A percentile compares a stretch with the other conserved stretches of the same genome.
phyloP scores from a whole-genome alignment of 2,329 filamentous ascomycete species.

The Fusarium nisikadoi region DNA sequence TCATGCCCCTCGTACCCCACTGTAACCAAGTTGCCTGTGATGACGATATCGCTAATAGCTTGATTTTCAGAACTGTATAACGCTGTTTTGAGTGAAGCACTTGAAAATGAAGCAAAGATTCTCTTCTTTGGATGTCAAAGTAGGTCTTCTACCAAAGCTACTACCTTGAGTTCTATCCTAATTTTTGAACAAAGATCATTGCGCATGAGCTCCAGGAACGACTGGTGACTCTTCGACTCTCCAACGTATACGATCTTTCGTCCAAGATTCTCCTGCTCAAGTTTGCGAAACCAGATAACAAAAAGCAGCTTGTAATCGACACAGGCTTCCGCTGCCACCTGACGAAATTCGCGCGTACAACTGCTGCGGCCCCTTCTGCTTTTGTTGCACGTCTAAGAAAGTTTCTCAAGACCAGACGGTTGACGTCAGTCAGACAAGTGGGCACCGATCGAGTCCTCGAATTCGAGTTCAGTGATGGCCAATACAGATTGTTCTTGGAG shows the following conservation, averaged over 20 bases:
- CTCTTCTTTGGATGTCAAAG: conserved; percentile 82
- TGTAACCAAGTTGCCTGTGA: neutral
- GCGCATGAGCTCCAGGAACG: conserved; percentile 87
- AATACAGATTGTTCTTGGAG: conserved; percentile 88
- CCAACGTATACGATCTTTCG: conserved; percentile 96
- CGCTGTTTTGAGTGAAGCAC: neutral
- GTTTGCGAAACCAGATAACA: conserved; percentile 88
- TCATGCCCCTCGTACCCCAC: conserved; percentile 24
- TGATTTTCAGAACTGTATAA: conserved; percentile 23
- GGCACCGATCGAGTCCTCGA: conserved; percentile 95
- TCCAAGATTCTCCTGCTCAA: conserved; percentile 96
- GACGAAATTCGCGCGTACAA: conserved; percentile 88
- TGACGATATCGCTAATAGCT: conserved; percentile 23
- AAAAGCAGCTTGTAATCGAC: conserved; percentile 91
- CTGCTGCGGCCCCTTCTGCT: conserved; percentile 82
- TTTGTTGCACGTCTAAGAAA: conserved; percentile 91
- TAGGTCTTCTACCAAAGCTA: conserved; percentile 42
- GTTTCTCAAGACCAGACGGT: conserved; percentile 84
- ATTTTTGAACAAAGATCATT: conserved; percentile 73
- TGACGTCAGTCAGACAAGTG: conserved; percentile 84
- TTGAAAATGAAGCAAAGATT: conserved; percentile 79
- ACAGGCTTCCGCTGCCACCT: conserved; percentile 96
- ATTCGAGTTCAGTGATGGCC: conserved; percentile 90
- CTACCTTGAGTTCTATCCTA: neutral
- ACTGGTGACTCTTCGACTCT: conserved; percentile 81